phyloP scores from a whole-genome alignment of 495 filamentous ascomycete genomes.

The Monascus purpureus region DNA sequence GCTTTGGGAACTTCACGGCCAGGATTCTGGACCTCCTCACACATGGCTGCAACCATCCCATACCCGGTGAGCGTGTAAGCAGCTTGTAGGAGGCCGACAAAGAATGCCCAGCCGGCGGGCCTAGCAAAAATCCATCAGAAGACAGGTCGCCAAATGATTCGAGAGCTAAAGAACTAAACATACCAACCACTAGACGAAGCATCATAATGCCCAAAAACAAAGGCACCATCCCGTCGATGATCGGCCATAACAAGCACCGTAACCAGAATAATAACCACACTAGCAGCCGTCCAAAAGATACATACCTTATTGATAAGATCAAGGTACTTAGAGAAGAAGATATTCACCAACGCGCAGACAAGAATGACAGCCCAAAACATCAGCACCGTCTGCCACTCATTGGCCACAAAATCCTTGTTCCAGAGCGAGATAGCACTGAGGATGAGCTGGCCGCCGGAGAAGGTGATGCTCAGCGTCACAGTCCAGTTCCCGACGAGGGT shows the following conservation, averaged over 20 bases:
- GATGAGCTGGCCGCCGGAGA: constrained; percentile 44
- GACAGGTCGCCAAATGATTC: too few relatives aligned
- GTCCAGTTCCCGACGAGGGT: constrained; percentile 60
- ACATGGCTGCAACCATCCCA: constrained; percentile 45
- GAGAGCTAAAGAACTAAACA: constrained; percentile 5
- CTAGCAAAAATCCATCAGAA: constrained; percentile 6
- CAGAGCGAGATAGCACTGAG: constrained; percentile 47
- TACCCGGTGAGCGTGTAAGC: constrained; percentile 48
- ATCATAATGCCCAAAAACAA: constrained; percentile 51
- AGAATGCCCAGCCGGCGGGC: constrained; percentile 49
- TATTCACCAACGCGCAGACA: constrained; percentile 41
- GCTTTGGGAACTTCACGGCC: constrained; percentile 52
- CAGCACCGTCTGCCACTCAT: constrained; percentile 47
- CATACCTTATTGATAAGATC: constrained; percentile 55
- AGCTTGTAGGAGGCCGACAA: constrained; percentile 47
- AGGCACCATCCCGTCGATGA: constrained; percentile 32
- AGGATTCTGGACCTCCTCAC: constrained; percentile 57
- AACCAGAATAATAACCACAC: constrained; percentile 46
- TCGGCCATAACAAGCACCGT: constrained; percentile 45
- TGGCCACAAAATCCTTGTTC: constrained; percentile 47
- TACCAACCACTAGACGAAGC: constrained; percentile 41
- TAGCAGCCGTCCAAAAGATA: constrained; percentile 50
- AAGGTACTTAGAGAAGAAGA: constrained; percentile 41
- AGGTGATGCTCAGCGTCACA: constrained; percentile 34
- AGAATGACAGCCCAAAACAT: constrained; percentile 53